phyloP scores from a whole-genome alignment of 192 early-diverging fungal genomes.

The Coemansia sp. region DNA sequence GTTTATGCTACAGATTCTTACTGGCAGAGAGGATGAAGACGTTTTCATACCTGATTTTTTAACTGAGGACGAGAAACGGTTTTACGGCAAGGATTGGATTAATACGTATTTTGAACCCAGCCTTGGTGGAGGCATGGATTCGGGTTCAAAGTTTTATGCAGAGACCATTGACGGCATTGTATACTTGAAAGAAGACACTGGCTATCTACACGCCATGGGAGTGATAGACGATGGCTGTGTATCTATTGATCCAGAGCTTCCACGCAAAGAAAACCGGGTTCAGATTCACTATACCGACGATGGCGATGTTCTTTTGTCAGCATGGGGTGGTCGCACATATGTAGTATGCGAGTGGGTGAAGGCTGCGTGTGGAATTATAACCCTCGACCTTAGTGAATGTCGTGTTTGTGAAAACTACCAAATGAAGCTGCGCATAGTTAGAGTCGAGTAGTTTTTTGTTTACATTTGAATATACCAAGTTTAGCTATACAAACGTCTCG shows the following conservation, averaged over 20 bases:
- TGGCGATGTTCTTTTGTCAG: not conserved
- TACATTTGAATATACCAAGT: no score
- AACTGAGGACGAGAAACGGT: not conserved
- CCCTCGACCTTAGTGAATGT: not conserved
- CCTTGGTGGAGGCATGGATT: not conserved
- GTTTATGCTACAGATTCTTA: conserved; percentile 5
- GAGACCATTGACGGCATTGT: conserved; percentile 8
- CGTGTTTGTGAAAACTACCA: not conserved
- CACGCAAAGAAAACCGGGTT: conserved; percentile 3
- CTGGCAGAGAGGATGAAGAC: not conserved
- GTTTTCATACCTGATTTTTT: not conserved
- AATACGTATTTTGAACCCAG: not conserved
- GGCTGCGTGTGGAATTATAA: not conserved
- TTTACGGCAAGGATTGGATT: conserved; percentile 10
- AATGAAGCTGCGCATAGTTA: not conserved
- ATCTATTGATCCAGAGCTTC: not conserved
- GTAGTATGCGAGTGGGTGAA: conserved; percentile 1
- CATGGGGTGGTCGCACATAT: conserved; percentile 6
- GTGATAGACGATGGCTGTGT: no score
- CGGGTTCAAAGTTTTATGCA: not conserved
- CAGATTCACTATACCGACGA: conserved; percentile 11
- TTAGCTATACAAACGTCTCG: no score
- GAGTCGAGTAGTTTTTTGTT: not conserved
- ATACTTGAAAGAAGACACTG: conserved; percentile 1
- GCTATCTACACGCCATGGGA: not conserved